Evolutionary conservation across 805 yeast species (phyloP).

Genomic region (Barnettozyma pratensis): DNA sequence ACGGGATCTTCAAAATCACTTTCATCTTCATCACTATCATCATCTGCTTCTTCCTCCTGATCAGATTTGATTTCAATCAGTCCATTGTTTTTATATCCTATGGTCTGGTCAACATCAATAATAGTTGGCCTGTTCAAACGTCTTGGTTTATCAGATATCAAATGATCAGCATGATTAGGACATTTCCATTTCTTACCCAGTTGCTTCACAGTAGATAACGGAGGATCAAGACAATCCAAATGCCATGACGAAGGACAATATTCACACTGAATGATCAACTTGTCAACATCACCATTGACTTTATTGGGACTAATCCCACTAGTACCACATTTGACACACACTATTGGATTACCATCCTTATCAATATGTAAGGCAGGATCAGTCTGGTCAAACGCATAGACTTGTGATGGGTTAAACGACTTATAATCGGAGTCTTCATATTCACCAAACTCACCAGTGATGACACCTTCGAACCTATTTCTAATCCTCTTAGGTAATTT

Average conservation of each 20-base stretch:
- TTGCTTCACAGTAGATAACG: conserved; percentile 66
- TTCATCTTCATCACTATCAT: conserved; percentile 25
- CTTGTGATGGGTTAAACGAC: conserved; percentile 37
- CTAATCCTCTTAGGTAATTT: conserved; percentile 63
- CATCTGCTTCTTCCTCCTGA: conserved; percentile 27
- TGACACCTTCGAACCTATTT: conserved; percentile 68
- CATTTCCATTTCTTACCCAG: conserved; percentile 85
- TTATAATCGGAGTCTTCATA: conserved; percentile 61
- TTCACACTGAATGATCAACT: conserved; percentile 68
- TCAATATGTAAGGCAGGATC: conserved; percentile 66
- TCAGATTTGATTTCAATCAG: conserved; percentile 52
- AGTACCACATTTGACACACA: conserved; percentile 73
- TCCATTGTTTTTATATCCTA: conserved; percentile 50
- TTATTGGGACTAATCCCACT: conserved; percentile 50
- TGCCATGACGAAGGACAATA: conserved; percentile 85
- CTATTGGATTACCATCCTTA: conserved; percentile 58
- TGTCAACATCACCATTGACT: conserved; percentile 36
- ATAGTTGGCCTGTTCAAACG: conserved; percentile 46
- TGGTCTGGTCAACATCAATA: conserved; percentile 48
- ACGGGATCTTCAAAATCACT: conserved; percentile 20
- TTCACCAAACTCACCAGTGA: conserved; percentile 63
- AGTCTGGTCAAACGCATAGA: conserved; percentile 43
- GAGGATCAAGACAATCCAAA: conserved; percentile 77
- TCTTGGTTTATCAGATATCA: conserved; percentile 32
- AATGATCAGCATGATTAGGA: conserved; percentile 63